A percentile compares a stretch with the other conserved stretches of the same genome.
Evolutionary conservation across 2,329 filamentous ascomycete species (phyloP).

Genomic region (Fusarium succisae): DNA sequence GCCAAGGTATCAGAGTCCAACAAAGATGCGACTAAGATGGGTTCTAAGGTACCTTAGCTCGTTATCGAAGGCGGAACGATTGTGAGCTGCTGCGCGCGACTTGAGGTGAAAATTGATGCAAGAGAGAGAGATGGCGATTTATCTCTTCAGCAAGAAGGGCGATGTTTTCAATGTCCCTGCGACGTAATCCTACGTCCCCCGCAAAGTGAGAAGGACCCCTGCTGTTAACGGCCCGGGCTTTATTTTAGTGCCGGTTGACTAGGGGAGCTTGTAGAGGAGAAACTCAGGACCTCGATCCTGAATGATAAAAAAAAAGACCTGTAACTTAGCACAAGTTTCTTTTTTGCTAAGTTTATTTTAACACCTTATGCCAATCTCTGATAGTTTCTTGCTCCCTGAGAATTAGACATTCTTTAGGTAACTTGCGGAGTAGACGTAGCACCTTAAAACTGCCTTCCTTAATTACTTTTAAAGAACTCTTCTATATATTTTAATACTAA

Average conservation of each 20-base stretch:
- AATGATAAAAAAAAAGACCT: neutral
- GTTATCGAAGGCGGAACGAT: neutral
- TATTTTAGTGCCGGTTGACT: slow-evolving; percentile 8
- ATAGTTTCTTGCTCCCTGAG: too few species aligned
- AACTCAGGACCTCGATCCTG: neutral
- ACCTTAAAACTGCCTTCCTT: too few species aligned
- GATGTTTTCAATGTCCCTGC: neutral
- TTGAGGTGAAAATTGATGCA: neutral
- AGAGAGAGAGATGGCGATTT: neutral
- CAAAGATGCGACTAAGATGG: neutral
- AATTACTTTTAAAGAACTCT: too few species aligned
- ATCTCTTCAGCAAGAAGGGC: neutral
- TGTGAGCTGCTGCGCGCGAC: neutral
- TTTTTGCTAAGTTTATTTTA: too few species aligned
- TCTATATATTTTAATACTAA: too few species aligned
- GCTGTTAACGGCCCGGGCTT: slow-evolving; percentile 1
- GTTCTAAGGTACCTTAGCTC: neutral
- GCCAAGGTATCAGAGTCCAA: neutral
- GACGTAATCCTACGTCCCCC: slow-evolving; percentile 28
- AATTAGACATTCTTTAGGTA: too few species aligned
- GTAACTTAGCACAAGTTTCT: neutral
- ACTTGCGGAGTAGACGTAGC: too few species aligned
- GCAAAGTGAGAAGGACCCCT: slow-evolving; percentile 27
- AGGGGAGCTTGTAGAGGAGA: neutral
- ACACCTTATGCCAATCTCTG: too few species aligned